Base-by-base conservation (phyloP, 768 basidiomycete genomes). In the Phanerodontia chrysosporium region DNA sequence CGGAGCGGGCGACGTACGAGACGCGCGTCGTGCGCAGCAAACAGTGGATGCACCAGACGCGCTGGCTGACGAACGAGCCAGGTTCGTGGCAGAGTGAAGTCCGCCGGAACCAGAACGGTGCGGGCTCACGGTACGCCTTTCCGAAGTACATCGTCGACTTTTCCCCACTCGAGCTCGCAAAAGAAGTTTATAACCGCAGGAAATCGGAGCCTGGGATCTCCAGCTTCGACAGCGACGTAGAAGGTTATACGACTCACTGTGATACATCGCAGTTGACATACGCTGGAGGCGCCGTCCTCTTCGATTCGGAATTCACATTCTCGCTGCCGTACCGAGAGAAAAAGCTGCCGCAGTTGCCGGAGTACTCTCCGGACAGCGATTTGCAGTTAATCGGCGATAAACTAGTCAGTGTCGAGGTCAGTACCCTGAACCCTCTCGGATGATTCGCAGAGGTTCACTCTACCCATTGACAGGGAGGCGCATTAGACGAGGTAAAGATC, bases 261-360 rank as follows among this genome's bases (percentile, higher is more conserved):
- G 45, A 39, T 3, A 35, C 35, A 12, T 28, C 46, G n/a, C 25
- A 13, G 7, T n/a, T 27, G 9, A 12, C n/a, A 1, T n/a, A 28
- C 18, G n/a, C 30, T 3, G 18, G 9, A 13, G 56, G 56, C 29
- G 14, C 28, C 12, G 30, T 49, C 21, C 14, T 57, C 18, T 49
- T 57, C 22, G 14, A 3, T 5, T 28, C 32, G 2, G 32, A 49
- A 10, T 18, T 57, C 14, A 8, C 28, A 14, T 46, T 28, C 12
- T 39, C 45, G 6, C 46, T 57, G 18, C 56, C 56, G 14, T 57
- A 57, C 32, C 56, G 56, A 28, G 29, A 57, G n/a, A 57, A 49
- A 22, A 25, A 1, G 12, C 28, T 57, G 24, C 29, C 29, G 1
- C 45, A 57, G 29, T 22, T 57, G 9, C 28, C 18, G 0, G 46